These are phyloP conservation scores for Thuidium tamariscinum DNA, from an alignment of 225 moss, liverwort and hornwort genomes.

Conservation along the genomic window DNA sequence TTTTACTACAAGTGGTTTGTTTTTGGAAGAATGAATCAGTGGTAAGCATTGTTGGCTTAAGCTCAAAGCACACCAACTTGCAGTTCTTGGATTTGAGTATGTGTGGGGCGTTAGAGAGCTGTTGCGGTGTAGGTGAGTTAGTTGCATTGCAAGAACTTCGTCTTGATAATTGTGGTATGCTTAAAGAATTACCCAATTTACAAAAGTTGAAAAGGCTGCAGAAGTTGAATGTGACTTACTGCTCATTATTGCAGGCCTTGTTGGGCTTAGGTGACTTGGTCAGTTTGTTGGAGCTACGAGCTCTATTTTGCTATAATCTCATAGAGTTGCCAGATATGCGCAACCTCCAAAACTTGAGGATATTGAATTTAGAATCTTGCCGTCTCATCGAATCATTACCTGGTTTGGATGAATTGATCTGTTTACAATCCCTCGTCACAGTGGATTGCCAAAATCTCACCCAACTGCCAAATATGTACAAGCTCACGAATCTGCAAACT, in stretches of 20 bases:
- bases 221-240: accelerated
- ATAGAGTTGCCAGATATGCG: accelerated
- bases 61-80: background rate
- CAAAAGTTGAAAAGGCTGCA: accelerated
- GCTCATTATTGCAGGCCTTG: accelerated
- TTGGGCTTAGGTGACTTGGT: background rate
- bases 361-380: accelerated
- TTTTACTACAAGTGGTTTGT: background rate
- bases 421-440: accelerated
- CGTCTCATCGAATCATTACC: background rate
- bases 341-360: background rate
- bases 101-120: accelerated
- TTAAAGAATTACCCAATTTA: background rate
- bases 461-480: accelerated
- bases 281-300: background rate
- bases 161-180: accelerated
- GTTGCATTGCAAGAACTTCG: background rate
- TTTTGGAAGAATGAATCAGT: accelerated
- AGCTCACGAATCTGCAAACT: background rate
- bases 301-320: background rate
- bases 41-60: background rate
- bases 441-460: background rate
- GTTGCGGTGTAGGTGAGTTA: background rate
- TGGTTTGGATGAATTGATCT: background rate
- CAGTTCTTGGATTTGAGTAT: background rate